Evolutionary conservation across 345 rosid species (phyloP), one percentile per base, ranked within the genome.

Genomic region (Reutealis trisperma): DNA sequence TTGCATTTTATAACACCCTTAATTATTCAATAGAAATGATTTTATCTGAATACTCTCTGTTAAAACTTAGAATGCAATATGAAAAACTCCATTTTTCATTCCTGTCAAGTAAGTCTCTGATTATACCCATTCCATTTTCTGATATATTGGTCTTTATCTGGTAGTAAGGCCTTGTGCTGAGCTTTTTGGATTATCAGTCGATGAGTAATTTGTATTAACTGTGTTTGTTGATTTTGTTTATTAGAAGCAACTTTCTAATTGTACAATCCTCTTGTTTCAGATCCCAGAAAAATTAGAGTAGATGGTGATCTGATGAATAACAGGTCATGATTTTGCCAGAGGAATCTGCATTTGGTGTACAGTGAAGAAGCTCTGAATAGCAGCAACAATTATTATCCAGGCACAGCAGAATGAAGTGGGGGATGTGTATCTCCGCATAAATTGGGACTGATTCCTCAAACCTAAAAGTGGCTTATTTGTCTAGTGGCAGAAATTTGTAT

Each of bases 401-500:
- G 70, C 49, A 21, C 10, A 32, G 65, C 57, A 21, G 81, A 18
- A 9, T 9, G 51, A 12, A 16, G 65, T 55, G 57, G 60, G 76
- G 75, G 49, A 65, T 70, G 61, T 82, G 57, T 70, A 79, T 54
- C 76, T 72, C 61, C 5, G 14, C 25, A 13, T 41, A 42, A 47
- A 5, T 59, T 13, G 71, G 83, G 74, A 70, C 68, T 22, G 73
- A 74, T 73, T 73, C 66, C 37, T 71, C 74, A 25, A 79, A 73
- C 71, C 73, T 52, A 24, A 69, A 47, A 51, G 57, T 76, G 69
- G 81, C 77, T 57, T 60, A 34, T 67, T 32, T 75, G 60, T 73
- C 15, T 70, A 51, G 75, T 80, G 77, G 58, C 18, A 75, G 63
- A 21, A 73, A 81, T 75, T 76, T 88, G 89, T 88, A 83, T 80